Evolutionary conservation across 805 yeast genomes (phyloP).

Genomic region (Hanseniaspora thailandica): DNA sequence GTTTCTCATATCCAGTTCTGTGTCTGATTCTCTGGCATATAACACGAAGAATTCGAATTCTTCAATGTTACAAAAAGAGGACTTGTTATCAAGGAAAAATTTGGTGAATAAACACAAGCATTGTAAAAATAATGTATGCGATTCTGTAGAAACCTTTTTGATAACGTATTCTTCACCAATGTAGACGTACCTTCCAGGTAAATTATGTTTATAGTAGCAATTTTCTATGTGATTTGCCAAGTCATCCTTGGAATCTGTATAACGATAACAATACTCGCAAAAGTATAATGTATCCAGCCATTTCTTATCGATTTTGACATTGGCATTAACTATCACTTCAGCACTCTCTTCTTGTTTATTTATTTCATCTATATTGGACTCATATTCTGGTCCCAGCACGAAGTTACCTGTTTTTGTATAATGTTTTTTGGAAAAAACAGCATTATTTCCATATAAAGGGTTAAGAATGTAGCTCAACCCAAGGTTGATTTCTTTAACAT

Average conservation of each 20-base stretch:
- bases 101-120: constrained; percentile 75
- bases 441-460: constrained; percentile 84
- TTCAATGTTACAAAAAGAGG: constrained; percentile 69
- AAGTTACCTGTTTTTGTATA: constrained; percentile 37
- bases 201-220: constrained; percentile 35
- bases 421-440: constrained; percentile 45
- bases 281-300: constrained; percentile 59
- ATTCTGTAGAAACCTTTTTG: constrained; percentile 54
- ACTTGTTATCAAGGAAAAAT: constrained; percentile 78
- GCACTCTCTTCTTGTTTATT: background rate
- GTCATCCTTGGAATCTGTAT: constrained; percentile 39
- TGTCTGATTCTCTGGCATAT: constrained; percentile 35
- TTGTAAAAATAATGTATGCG: constrained; percentile 62
- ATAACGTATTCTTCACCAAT: constrained; percentile 46
- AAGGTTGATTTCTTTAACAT: constrained; percentile 52
- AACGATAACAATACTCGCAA: constrained; percentile 78
- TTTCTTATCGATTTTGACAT: constrained; percentile 6
- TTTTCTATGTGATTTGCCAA: constrained; percentile 39
- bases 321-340: background rate
- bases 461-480: constrained; percentile 52
- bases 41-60: constrained; percentile 68
- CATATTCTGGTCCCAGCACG: constrained; percentile 21
- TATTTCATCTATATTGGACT: background rate
- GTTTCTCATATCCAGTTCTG: constrained; percentile 19
- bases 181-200: constrained; percentile 63